A percentile compares a stretch with the other conserved stretches of the same genome.
phyloP scores from a whole-genome alignment of 2,329 filamentous ascomycete genomes.

The Corinectria fuckeliana region DNA sequence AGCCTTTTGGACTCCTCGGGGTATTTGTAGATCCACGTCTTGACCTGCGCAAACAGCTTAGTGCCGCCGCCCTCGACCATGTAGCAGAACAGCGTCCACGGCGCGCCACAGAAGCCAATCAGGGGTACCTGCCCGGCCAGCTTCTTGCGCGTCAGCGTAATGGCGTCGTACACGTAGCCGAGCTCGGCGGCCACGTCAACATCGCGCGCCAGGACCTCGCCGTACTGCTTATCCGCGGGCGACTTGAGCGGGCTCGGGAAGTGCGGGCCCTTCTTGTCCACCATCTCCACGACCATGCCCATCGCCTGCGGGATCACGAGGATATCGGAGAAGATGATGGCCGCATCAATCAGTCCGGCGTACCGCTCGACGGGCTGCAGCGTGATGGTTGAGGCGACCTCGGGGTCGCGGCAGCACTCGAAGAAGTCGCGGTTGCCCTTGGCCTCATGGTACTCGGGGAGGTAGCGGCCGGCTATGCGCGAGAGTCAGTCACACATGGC shows the following conservation, averaged over 20 bases:
- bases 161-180: conserved; percentile 94
- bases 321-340: conserved; percentile 99
- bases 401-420: conserved; percentile 91
- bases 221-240: conserved; percentile 85
- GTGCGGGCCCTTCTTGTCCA: conserved; percentile 95
- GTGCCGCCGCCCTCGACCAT: conserved; percentile 98
- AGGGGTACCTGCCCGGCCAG: conserved; percentile 86
- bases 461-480: conserved; percentile 83
- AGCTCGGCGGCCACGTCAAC: conserved; percentile 88
- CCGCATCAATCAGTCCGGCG: conserved; percentile 88
- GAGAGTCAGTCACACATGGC: conserved; percentile 6
- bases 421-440: conserved; percentile 95
- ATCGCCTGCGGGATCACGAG: conserved; percentile 97
- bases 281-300: conserved; percentile 98
- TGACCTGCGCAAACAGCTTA: conserved; percentile 91
- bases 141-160: conserved; percentile 89
- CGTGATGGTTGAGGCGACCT: conserved; percentile 91
- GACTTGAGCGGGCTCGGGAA: conserved; percentile 85
- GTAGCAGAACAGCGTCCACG: conserved; percentile 97
- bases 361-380: conserved; percentile 95
- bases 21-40: conserved; percentile 97
- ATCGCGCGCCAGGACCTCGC: conserved; percentile 73
- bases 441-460: conserved; percentile 96
- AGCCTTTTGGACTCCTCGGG: conserved; percentile 79
- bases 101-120: conserved; percentile 95